phyloP scores from a whole-genome alignment of 768 basidiomycete species.

The Nidularia sp. region DNA sequence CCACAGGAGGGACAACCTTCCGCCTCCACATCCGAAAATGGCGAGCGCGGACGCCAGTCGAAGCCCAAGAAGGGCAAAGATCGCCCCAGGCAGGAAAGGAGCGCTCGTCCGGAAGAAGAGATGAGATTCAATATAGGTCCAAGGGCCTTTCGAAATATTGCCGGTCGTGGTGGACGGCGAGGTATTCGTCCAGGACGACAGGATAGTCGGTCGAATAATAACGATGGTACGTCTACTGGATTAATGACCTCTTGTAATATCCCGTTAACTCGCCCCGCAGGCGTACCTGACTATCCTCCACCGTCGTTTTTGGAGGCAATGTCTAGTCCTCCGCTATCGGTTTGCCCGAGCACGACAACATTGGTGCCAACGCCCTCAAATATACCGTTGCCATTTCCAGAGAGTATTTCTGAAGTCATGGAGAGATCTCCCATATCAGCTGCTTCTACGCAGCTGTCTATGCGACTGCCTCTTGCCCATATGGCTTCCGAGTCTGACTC shows the following conservation, averaged over 20 bases:
- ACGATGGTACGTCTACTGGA: constrained; percentile 7
- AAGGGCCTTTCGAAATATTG: constrained; percentile 18
- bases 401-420: no score
- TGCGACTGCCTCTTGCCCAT: no score
- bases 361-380: constrained; percentile 16
- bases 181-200: constrained; percentile 15
- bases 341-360: constrained; percentile 35
- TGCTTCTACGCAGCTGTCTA: no score
- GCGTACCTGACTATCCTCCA: constrained; percentile 65
- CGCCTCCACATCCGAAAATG: constrained; percentile 36
- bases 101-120: constrained; percentile 38
- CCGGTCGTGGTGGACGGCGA: constrained; percentile 21
- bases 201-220: constrained; percentile 20
- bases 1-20: constrained; percentile 12
- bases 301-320: constrained; percentile 75
- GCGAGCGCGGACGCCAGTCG: constrained; percentile 40
- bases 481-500: constrained; percentile 34
- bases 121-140: constrained; percentile 41
- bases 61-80: constrained; percentile 37
- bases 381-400: no score
- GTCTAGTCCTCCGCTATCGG: constrained; percentile 36
- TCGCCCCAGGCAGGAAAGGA: constrained; percentile 33
- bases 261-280: constrained; percentile 15
- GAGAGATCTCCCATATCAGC: no score
- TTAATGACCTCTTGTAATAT: not conserved